These are phyloP conservation scores for Tulasnella sp. DNA, from an alignment of 768 basidiomycete species.

Conservation along the genomic window DNA sequence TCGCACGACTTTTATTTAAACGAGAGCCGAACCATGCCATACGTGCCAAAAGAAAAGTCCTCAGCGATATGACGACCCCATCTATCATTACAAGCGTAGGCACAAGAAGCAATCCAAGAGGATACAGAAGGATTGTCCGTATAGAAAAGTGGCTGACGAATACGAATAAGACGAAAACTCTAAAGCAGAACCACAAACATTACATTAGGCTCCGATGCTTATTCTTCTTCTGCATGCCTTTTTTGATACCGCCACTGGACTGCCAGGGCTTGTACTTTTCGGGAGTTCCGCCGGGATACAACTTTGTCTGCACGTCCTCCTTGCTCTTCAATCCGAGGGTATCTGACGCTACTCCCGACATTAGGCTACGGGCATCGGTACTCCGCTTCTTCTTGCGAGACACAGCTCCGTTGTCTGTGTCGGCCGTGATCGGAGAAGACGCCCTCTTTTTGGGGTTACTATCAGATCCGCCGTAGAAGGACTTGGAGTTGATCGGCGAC, in stretches of 20 bases:
- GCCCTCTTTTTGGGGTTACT: not conserved
- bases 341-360: not conserved
- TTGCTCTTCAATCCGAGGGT: not conserved
- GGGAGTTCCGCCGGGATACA: not conserved
- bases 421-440: not conserved
- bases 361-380: not conserved
- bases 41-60: not conserved
- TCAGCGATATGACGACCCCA: not conserved
- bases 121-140: not conserved
- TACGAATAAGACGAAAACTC: not conserved
- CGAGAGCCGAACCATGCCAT: not conserved
- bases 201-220: not conserved
- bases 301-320: not conserved
- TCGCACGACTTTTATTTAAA: not conserved
- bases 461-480: not conserved
- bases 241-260: not conserved
- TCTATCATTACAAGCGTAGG: not conserved
- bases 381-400: not conserved
- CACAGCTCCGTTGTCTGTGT: not conserved
- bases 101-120: not conserved
- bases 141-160: not conserved
- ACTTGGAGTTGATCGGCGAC: not conserved
- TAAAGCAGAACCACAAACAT: not conserved
- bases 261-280: not conserved
- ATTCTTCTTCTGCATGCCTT: not conserved